Conservation (phyloP, 306 rosid genomes). For the Castanopsis chinensis region DNA sequence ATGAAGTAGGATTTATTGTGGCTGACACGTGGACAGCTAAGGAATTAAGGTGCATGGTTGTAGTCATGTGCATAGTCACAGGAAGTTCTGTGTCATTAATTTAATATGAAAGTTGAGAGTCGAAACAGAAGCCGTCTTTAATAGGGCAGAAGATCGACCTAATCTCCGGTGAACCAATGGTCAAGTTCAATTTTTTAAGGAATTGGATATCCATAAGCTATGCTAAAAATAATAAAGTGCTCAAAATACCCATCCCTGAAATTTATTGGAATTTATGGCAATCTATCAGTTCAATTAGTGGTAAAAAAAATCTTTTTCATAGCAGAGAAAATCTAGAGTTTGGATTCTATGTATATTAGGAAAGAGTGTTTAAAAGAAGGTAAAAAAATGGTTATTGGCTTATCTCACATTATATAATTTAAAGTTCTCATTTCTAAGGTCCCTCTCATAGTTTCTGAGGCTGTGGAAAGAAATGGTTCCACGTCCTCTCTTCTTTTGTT, state of each 20-base stretch:
- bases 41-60: constrained; percentile 21
- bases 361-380: too few species aligned
- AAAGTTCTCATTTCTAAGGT: too few species aligned
- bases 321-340: too few species aligned
- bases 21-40: constrained; percentile 21
- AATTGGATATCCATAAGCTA: neutral
- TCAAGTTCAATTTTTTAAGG: neutral
- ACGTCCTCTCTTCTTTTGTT: too few species aligned
- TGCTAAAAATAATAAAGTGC: neutral
- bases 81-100: constrained; percentile 18
- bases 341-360: too few species aligned
- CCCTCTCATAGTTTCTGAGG: too few species aligned
- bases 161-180: constrained; percentile 25
- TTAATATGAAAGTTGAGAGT: neutral
- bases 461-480: too few species aligned
- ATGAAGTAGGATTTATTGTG: neutral
- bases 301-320: too few species aligned
- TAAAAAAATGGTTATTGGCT: too few species aligned
- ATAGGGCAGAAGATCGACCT: constrained; percentile 1
- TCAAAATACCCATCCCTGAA: neutral
- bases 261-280: neutral
- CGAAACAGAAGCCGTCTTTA: neutral
- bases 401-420: too few species aligned
- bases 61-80: constrained; percentile 22
- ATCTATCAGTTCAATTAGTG: too few species aligned